Conservation (phyloP, 1,284 basidiomycete genomes). For the Wallemia ichthyophaga region DNA sequence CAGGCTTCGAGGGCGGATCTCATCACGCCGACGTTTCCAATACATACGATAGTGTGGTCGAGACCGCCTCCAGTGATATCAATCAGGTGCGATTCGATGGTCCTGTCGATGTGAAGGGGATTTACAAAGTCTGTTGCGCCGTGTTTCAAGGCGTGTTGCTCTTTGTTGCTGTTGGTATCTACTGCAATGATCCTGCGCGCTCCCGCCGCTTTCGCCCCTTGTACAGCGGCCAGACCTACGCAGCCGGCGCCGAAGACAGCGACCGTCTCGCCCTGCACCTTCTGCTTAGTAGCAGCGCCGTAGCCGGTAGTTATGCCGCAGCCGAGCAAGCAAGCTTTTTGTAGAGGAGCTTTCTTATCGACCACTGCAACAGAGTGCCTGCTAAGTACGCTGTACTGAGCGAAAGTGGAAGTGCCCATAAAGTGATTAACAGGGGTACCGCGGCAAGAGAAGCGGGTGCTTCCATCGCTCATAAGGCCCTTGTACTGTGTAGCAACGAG, state of each 20-base stretch:
- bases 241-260: slow-evolving; percentile 18
- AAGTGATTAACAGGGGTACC: slow-evolving; percentile 17
- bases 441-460: slow-evolving; percentile 17
- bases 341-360: slow-evolving; percentile 16
- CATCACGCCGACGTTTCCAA: slow-evolving; percentile 20
- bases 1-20: slow-evolving; percentile 19
- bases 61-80: slow-evolving; percentile 19
- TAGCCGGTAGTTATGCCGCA: slow-evolving; percentile 16
- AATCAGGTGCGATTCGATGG: slow-evolving; percentile 14
- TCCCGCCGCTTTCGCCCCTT: slow-evolving; percentile 15
- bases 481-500: slow-evolving; percentile 12
- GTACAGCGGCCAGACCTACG: slow-evolving; percentile 18
- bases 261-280: slow-evolving; percentile 13
- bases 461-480: slow-evolving; percentile 19
- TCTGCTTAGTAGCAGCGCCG: slow-evolving; percentile 11
- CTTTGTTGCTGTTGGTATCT: slow-evolving; percentile 16
- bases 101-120: slow-evolving; percentile 18
- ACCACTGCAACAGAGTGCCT: slow-evolving; percentile 19
- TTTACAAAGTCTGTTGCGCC: slow-evolving; percentile 21
- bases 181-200: slow-evolving; percentile 18
- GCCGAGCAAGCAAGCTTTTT: slow-evolving; percentile 18
- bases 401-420: slow-evolving; percentile 19
- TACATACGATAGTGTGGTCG: slow-evolving; percentile 16
- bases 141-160: slow-evolving; percentile 18
- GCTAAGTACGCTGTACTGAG: slow-evolving; percentile 20